Evolutionary conservation across 805 yeast genomes (phyloP).

Genomic region (Suhomyces sp.): DNA sequence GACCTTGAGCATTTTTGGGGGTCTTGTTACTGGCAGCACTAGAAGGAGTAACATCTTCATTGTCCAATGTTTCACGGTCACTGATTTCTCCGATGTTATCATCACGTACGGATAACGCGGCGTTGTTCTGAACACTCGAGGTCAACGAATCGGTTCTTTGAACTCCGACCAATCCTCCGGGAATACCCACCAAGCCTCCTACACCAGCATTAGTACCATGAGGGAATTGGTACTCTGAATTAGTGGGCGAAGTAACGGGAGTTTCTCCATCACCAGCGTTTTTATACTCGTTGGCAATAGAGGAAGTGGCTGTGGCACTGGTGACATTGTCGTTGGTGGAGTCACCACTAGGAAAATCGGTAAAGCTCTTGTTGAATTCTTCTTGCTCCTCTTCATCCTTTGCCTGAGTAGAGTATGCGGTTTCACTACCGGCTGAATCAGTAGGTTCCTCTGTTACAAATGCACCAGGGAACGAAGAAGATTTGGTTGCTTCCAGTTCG

Average conservation of each 20-base stretch:
- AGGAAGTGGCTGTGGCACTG: conserved; percentile 35
- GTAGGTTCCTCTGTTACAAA: conserved; percentile 1
- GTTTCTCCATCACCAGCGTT: conserved; percentile 37
- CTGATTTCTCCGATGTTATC: conserved; percentile 49
- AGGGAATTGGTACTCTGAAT: conserved; percentile 46
- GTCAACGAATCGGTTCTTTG: conserved; percentile 78
- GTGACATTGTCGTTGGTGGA: conserved; percentile 15
- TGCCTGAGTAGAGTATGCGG: background rate
- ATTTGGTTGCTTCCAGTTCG: conserved; percentile 11
- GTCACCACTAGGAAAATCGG: conserved; percentile 31
- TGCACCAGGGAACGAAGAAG: background rate
- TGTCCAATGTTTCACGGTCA: conserved; percentile 40
- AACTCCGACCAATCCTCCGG: conserved; percentile 43
- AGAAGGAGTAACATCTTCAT: conserved; percentile 25
- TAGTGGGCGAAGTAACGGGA: conserved; percentile 47
- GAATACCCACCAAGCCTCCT: conserved; percentile 44
- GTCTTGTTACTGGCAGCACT: conserved; percentile 15
- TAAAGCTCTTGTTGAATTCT: conserved; percentile 24
- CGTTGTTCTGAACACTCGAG: conserved; percentile 88
- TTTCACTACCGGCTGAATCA: background rate
- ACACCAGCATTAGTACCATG: conserved; percentile 28
- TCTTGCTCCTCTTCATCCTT: conserved; percentile 17
- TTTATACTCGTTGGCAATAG: conserved; percentile 28
- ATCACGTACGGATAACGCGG: conserved; percentile 86
- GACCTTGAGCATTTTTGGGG: conserved; percentile 7